phyloP scores from a whole-genome alignment of 163 green algal genomes.

The Smithsoniella earleae region DNA sequence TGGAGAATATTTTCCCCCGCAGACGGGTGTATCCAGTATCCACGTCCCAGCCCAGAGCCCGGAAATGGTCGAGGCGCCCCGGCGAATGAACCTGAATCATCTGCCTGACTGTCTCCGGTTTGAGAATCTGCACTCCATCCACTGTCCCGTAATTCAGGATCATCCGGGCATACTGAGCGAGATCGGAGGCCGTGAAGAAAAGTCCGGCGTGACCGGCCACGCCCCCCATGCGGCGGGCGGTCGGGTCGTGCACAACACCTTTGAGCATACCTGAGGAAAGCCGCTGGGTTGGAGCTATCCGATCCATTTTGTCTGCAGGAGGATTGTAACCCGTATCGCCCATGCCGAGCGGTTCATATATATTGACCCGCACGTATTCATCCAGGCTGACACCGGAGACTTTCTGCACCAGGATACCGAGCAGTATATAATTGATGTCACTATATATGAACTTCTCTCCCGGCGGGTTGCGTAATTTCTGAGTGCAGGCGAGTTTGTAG shows the following conservation, averaged over 20 bases:
- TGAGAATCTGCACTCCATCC: background rate
- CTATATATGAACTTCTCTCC: background rate
- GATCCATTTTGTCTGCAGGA: background rate
- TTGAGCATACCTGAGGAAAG: background rate
- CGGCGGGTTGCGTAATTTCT: background rate
- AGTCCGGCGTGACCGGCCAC: slow-evolving; percentile 41
- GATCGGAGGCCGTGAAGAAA: slow-evolving; percentile 38
- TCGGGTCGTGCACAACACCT: slow-evolving; percentile 41
- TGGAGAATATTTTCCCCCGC: too few species aligned
- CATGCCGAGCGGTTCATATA: background rate
- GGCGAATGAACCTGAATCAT: background rate
- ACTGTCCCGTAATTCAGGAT: background rate
- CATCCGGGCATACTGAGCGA: slow-evolving; percentile 33
- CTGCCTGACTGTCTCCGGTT: background rate
- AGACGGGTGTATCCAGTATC: background rate
- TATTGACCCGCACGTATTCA: background rate
- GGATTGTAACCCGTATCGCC: background rate
- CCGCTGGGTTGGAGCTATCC: background rate
- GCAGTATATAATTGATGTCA: background rate
- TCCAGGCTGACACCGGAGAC: background rate
- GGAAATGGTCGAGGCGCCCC: background rate
- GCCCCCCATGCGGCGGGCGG: slow-evolving; percentile 37
- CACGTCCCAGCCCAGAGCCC: background rate
- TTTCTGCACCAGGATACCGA: background rate
- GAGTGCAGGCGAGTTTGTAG: background rate